Base-by-base conservation (phyloP, 306 rosid species). In the Rosa multiflora region DNA sequence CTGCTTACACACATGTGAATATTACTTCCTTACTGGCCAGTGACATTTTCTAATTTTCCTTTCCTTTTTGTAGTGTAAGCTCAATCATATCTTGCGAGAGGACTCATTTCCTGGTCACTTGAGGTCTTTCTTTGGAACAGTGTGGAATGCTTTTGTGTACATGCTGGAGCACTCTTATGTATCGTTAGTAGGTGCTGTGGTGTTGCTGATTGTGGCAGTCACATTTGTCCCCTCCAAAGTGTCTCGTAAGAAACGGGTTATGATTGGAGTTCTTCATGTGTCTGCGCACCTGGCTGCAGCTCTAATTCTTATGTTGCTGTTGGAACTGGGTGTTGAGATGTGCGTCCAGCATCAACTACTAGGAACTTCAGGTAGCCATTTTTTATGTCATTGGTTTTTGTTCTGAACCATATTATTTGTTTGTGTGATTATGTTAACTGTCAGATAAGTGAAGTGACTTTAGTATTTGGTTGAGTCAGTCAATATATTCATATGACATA, bases 221-320 rank as follows among this genome's bases (percentile, higher is more conserved):
- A 44, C 85, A 69, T 95, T 95, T 88, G 95, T 95, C 71, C 99
- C 99, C 11, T 82, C 98, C 82, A 91, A 88, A 88, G 72, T 92
- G 72, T 88, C 99, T 67, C 87, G 97, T 79, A 93, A 90, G 87
- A 95, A 91, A 87, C 86, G 96, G 72, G 86, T 83, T 64, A 72
- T 89, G 18, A 81, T 95, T 63, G 99, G 99, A 72, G 81, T 91
- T 83, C 88, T 95, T 88, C 99, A 95, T 87, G 96, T 93, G 72
- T 89, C 92, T 76, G 96, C 97, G 44, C 99, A 95, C 86, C 90
- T 95, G 13, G 78, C 92, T 62, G 88, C 99, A 21, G 97, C 99
- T 52, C 83, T 95, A 75, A 88, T 91, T 84, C 97, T 95, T 62
- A 93, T 93, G 99, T 81, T 95, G 81, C 97, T 95, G 67, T 86